phyloP scores from a whole-genome alignment of 345 rosid genomes.

The Turritis glabra region DNA sequence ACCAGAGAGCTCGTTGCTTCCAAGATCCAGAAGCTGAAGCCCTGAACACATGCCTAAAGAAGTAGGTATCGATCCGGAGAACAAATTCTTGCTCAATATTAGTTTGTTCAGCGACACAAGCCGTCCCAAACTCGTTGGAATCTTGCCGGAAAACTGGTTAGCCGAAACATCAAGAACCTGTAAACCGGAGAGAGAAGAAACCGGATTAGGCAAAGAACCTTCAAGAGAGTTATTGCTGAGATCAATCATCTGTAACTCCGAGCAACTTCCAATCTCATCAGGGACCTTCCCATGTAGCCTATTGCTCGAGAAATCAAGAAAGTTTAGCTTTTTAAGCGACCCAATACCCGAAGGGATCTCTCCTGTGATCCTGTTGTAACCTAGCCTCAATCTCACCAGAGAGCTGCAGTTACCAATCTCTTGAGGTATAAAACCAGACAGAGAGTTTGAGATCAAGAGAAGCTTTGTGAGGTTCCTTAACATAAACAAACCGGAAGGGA shows the following conservation, averaged over 20 bases:
- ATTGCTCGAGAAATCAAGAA: conserved; percentile 79
- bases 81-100: conserved; percentile 56
- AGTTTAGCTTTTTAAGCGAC: conserved; percentile 58
- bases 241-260: conserved; percentile 78
- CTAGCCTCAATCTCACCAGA: conserved; percentile 73
- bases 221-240: conserved; percentile 70
- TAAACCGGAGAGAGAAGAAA: conserved; percentile 64
- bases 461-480: conserved; percentile 76
- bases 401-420: conserved; percentile 78
- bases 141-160: conserved; percentile 58
- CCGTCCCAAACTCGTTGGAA: conserved; percentile 74
- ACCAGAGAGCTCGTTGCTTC: conserved; percentile 74
- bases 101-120: conserved; percentile 72
- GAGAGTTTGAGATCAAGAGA: conserved; percentile 68
- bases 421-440: conserved; percentile 66
- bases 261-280: conserved; percentile 69
- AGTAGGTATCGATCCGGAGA: conserved; percentile 74
- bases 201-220: conserved; percentile 62
- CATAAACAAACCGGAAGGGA: conserved; percentile 79
- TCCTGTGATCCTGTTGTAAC: conserved; percentile 69
- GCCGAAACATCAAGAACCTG: conserved; percentile 77
- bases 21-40: conserved; percentile 86
- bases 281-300: conserved; percentile 68
- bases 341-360: conserved; percentile 71
- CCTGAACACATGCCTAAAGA: conserved; percentile 73